Evolutionary conservation across 108 stramenopile genomes (phyloP), one percentile per base, ranked within the genome.

Genomic region (Pseudonitzschia multiseries): DNA sequence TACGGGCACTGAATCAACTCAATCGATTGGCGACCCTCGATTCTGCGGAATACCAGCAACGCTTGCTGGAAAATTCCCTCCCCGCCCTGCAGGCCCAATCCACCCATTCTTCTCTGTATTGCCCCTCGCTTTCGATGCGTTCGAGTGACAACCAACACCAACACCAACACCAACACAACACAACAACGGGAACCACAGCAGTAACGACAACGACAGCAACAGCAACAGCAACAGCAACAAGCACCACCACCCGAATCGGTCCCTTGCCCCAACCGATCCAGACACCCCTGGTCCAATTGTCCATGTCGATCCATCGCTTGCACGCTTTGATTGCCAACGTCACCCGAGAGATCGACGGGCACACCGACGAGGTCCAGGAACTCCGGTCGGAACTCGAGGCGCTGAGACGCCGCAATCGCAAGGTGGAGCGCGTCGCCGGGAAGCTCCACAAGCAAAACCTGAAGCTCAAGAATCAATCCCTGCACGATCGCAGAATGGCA

Each of bases 261-360:
- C 13, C 22, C 36, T 48, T 43, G 17, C 57, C 52, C n/a, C 36
- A 40, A 57, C 67, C 65, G 32, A 9, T 63, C 12, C 52, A 57
- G 26, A 75, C 69, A 1, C 69, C 62, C 8, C 42, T 80, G 24
- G 53, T 65, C 0, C 66, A 70, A 53, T 52, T 82, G 14, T 44
- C 63, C 43, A 57, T 71, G 54, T 54, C 52, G 42, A 74, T 82
- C 40, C 81, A 82, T 71, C 72, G 76, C 41, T 70, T 77, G 27
- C 81, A 82, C 65, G 74, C 82, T 33, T n/a, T 68, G 10, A 32
- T 78, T 51, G 46, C 61, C 8, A 73, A 75, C 57, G 36, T 83
- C 48, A 71, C 65, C 8, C 43, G 69, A 8, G 82, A 83, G 63
- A 57, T 70, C 33, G 80, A 76, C 40, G 56, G 51, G 12, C 79